Conservation (phyloP, 2,329 filamentous ascomycete species). For the Dryadomyces quercivorus region DNA sequence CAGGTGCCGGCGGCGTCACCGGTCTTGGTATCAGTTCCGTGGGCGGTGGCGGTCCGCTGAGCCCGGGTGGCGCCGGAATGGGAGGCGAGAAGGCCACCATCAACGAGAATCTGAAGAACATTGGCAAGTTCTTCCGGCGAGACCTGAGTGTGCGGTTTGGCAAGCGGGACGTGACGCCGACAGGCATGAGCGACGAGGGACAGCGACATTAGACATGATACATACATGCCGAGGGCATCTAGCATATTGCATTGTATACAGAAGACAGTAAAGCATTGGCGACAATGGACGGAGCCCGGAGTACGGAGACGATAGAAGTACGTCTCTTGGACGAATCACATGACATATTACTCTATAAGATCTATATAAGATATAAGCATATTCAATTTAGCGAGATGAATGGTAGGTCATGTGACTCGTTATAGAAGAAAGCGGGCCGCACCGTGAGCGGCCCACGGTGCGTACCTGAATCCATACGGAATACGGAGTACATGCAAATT, state of each 20-base stretch:
- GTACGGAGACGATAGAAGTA: too few species aligned
- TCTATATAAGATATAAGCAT: too few species aligned
- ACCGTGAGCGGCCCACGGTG: too few species aligned
- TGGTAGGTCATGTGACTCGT: not conserved
- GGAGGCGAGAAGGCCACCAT: constrained; percentile 45
- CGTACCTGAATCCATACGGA: too few species aligned
- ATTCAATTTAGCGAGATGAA: too few species aligned
- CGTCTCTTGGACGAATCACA: too few species aligned
- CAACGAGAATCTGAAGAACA: constrained; percentile 88
- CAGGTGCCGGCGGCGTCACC: constrained; percentile 17
- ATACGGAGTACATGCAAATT: not conserved
- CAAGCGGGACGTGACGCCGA: constrained; percentile 36
- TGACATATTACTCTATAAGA: too few species aligned
- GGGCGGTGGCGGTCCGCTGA: constrained; percentile 14
- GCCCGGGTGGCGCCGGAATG: constrained; percentile 15
- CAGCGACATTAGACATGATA: not conserved
- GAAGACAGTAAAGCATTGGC: not conserved
- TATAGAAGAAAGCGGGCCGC: too few species aligned
- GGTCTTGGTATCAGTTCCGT: constrained; percentile 9
- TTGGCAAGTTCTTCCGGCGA: constrained; percentile 90
- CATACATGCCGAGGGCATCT: not conserved
- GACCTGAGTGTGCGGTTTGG: constrained; percentile 70
- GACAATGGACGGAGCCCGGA: not conserved
- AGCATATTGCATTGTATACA: not conserved
- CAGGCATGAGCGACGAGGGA: constrained; percentile 12